A percentile compares a stretch with the other conserved stretches of the same genome.
These are phyloP conservation scores for Yamadazyma takamatsuzukensis DNA, from an alignment of 805 yeast species.

Conservation along the genomic window DNA sequence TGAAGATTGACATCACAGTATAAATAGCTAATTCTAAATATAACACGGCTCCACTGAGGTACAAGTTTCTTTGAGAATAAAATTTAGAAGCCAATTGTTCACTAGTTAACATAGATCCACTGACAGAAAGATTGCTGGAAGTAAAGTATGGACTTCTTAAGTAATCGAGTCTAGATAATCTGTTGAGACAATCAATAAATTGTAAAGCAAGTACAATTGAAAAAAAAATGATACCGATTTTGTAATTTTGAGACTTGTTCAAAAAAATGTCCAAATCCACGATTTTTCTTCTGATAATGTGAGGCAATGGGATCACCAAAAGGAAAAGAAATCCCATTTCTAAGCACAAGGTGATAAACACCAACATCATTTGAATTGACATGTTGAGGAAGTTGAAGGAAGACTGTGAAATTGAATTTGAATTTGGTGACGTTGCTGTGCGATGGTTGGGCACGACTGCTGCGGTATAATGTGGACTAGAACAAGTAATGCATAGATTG, in stretches of 20 bases:
- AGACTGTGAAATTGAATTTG: no score
- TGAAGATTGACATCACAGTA: constrained; percentile 50
- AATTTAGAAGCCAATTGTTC: constrained; percentile 59
- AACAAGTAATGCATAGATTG: no score
- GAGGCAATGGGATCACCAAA: constrained; percentile 55
- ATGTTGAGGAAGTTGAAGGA: constrained; percentile 24
- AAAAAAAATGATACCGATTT: constrained; percentile 42
- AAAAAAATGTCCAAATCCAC: constrained; percentile 33
- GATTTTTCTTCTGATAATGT: constrained; percentile 40
- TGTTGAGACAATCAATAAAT: constrained; percentile 52
- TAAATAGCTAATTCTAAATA: constrained; percentile 53
- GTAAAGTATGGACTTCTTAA: constrained; percentile 20
- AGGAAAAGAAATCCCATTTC: constrained; percentile 50
- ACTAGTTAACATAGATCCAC: constrained; percentile 26
- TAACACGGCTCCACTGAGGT: constrained; percentile 60
- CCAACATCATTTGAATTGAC: constrained; percentile 44
- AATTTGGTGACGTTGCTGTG: no score
- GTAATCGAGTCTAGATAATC: constrained; percentile 26
- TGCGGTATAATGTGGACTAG: no score
- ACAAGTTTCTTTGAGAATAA: constrained; percentile 60
- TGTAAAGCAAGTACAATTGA: constrained; percentile 43
- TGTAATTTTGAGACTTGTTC: constrained; percentile 36
- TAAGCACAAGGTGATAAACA: constrained; percentile 46
- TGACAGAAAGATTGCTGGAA: constrained; percentile 2
- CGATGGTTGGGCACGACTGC: no score